Percentiles rank a stretch among this genome's conserved stretches.
Conservation (phyloP, 306 rosid species). For the Aeschynomene evenia region DNA sequence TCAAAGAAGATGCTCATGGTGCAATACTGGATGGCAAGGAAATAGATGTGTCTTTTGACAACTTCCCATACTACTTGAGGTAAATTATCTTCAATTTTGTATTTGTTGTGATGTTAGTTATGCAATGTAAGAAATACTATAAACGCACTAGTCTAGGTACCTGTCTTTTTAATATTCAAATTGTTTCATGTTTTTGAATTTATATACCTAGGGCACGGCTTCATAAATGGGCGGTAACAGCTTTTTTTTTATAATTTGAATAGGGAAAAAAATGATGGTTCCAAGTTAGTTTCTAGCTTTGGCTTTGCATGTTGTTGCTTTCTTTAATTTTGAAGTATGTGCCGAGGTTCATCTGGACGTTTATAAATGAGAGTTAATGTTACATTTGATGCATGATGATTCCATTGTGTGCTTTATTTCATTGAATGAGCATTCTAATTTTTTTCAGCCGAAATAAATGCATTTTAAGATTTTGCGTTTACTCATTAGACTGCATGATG, state of each 20-base stretch:
- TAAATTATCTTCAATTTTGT: constrained; percentile 28
- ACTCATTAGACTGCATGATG: background rate
- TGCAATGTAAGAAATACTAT: background rate
- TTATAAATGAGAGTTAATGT: background rate
- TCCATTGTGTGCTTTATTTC: background rate
- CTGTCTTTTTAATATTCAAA: constrained; percentile 6
- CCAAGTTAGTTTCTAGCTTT: constrained; percentile 31
- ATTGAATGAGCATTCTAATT: background rate
- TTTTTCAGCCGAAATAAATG: background rate
- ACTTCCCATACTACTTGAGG: constrained; percentile 86
- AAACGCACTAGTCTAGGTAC: background rate
- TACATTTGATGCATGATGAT: background rate
- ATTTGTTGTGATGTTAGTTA: background rate
- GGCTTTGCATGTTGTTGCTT: constrained; percentile 12
- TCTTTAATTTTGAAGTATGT: constrained; percentile 16
- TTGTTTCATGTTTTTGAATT: background rate
- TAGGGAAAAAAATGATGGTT: constrained; percentile 46
- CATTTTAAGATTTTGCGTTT: too few relatives aligned
- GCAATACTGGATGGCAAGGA: constrained; percentile 73
- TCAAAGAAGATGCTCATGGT: constrained; percentile 68
- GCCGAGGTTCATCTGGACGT: background rate
- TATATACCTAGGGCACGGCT: background rate
- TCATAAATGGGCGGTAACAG: constrained; percentile 5
- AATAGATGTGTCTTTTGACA: constrained; percentile 71
- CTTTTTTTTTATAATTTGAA: background rate